A percentile compares a stretch with the other conserved stretches of the same genome.
phyloP scores from a whole-genome alignment of 1,284 basidiomycete species.

The Jaminaea rosea region DNA sequence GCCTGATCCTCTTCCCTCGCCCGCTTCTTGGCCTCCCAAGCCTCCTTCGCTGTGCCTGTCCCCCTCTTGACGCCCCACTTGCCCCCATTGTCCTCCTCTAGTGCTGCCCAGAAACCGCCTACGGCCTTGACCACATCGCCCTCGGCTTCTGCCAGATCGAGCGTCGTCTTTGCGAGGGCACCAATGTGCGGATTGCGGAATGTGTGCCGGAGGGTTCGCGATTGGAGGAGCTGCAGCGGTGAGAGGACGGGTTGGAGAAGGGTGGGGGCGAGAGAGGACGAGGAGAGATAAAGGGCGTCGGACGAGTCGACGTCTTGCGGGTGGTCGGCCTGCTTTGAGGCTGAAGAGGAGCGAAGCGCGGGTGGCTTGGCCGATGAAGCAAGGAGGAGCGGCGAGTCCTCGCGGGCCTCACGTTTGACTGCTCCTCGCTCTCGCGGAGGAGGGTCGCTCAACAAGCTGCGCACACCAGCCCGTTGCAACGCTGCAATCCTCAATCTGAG shows the following conservation, averaged over 20 bases:
- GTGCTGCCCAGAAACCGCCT: conserved; percentile 39
- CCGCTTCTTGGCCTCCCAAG: too few species aligned
- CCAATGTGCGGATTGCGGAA: conserved; percentile 45
- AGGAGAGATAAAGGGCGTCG: conserved; percentile 13
- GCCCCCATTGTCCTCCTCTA: conserved; percentile 14
- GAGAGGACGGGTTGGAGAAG: conserved; percentile 40
- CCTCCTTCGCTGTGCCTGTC: too few species aligned
- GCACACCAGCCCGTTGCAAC: conserved; percentile 11
- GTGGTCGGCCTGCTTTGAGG: background rate
- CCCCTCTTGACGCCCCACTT: background rate
- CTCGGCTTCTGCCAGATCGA: conserved; percentile 44
- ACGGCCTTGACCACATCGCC: conserved; percentile 34
- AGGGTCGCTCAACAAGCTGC: conserved; percentile 6
- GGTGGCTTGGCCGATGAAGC: too few species aligned
- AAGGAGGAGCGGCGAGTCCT: too few species aligned
- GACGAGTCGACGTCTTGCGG: background rate
- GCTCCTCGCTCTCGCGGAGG: too few species aligned
- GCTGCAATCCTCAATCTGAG: conserved; percentile 7
- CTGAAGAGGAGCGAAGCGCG: background rate
- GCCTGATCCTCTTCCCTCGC: background rate
- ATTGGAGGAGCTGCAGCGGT: conserved; percentile 33
- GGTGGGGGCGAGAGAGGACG: conserved; percentile 37
- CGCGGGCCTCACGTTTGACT: background rate
- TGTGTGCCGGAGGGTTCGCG: conserved; percentile 40
- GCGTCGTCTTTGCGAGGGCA: conserved; percentile 40